Percentiles rank a stretch among this genome's conserved stretches.
Evolutionary conservation across 2,329 filamentous ascomycete species (phyloP).

Genomic region (Fusarium brevicatenulatum): DNA sequence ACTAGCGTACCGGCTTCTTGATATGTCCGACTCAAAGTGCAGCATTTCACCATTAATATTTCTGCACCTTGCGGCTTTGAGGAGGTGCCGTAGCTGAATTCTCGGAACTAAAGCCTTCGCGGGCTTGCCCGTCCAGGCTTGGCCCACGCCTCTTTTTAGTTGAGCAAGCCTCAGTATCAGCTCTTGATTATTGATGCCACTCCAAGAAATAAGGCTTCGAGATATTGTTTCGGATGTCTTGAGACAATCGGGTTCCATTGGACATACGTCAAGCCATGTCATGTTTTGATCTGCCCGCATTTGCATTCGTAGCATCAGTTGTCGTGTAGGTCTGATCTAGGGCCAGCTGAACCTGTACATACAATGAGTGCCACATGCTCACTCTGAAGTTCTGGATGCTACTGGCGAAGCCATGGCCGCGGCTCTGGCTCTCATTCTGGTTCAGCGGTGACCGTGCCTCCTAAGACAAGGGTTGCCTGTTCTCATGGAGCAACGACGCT

Average conservation of each 20-base stretch:
- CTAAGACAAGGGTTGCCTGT: conserved; percentile 27
- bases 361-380: background rate
- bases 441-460: conserved; percentile 19
- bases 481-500: conserved; percentile 27
- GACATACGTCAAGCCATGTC: conserved; percentile 6
- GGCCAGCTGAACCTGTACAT: conserved; percentile 34
- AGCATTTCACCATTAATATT: background rate
- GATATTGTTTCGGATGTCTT: conserved; percentile 24
- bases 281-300: conserved; percentile 1
- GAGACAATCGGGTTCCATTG: conserved; percentile 9
- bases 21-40: conserved; percentile 1
- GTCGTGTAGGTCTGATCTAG: conserved; percentile 6
- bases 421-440: conserved; percentile 22
- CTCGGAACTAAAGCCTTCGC: conserved; percentile 21
- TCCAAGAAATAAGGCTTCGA: conserved; percentile 5
- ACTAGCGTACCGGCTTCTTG: conserved; percentile 14
- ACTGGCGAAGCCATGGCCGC: conserved; percentile 7
- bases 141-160: conserved; percentile 25
- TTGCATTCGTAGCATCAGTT: conserved; percentile 2
- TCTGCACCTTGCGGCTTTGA: conserved; percentile 2
- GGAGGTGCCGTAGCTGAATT: conserved; percentile 5
- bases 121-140: conserved; percentile 30
- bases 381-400: background rate
- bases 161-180: conserved; percentile 20
- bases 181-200: conserved; percentile 7